Evolutionary conservation across 805 yeast species (phyloP).

Genomic region (Candida tallmaniae): DNA sequence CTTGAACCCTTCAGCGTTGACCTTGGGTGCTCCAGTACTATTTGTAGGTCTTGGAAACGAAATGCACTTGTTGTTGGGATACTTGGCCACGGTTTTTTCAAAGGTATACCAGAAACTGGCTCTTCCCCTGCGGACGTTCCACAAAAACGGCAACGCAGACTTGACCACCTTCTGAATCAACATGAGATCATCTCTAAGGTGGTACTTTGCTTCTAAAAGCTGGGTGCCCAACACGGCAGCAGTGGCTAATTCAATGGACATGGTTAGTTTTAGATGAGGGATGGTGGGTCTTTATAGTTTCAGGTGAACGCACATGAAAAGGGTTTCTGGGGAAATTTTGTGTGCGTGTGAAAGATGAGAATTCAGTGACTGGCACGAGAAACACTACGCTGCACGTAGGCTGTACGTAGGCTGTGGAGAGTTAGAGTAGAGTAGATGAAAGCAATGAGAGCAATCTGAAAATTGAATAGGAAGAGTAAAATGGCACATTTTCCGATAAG

Average conservation of each 20-base stretch:
- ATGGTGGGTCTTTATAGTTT: too few species aligned
- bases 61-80: conserved; percentile 57
- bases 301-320: too few species aligned
- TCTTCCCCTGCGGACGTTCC: conserved; percentile 29
- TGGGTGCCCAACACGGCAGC: conserved; percentile 43
- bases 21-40: conserved; percentile 21
- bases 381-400: too few species aligned
- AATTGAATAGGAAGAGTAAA: too few species aligned
- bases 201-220: conserved; percentile 44
- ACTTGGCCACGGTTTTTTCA: conserved; percentile 47
- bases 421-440: too few species aligned
- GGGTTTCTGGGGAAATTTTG: too few species aligned
- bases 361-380: too few species aligned
- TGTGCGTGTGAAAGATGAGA: too few species aligned
- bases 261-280: too few species aligned
- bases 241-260: conserved; percentile 31
- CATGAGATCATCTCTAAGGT: conserved; percentile 49
- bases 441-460: too few species aligned
- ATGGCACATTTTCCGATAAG: too few species aligned
- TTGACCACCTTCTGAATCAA: conserved; percentile 42
- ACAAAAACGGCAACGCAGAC: conserved; percentile 39
- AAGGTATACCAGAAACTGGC: conserved; percentile 70
- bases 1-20: conserved; percentile 32
- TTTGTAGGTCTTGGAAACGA: conserved; percentile 50
- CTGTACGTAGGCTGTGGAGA: too few species aligned